Conservation (phyloP, 2,329 filamentous ascomycete species). For the Colletotrichum echinochloae region DNA sequence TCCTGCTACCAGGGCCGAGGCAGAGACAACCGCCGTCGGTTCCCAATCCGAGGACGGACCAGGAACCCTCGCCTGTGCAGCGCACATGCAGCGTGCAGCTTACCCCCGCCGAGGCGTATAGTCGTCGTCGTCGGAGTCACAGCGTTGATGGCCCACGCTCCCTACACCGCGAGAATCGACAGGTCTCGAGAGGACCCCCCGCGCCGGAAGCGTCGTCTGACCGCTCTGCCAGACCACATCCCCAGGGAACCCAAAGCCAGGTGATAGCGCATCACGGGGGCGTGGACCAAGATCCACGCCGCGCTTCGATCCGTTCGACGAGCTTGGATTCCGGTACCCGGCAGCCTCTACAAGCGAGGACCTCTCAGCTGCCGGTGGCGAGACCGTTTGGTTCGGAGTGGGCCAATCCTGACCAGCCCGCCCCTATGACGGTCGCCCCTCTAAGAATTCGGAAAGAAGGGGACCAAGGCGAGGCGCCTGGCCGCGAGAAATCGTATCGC, state of each 20-base stretch:
- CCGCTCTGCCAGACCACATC: not conserved
- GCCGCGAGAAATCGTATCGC: not conserved
- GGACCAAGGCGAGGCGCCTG: not conserved
- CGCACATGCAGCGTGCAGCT: slow-evolving; percentile 1
- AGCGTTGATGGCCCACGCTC: not conserved
- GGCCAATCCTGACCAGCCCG: not conserved
- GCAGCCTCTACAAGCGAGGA: not conserved
- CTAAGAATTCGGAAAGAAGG: not conserved
- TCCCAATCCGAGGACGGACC: not conserved
- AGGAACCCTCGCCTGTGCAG: not conserved
- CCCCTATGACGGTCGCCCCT: not conserved
- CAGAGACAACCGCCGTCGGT: not conserved
- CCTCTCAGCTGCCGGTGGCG: not conserved
- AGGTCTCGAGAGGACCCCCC: not conserved
- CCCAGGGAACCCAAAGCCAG: not conserved
- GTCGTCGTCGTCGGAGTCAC: not conserved
- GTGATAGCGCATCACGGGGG: not conserved
- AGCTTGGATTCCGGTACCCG: slow-evolving; percentile 6
- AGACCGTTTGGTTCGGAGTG: not conserved
- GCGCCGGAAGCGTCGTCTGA: not conserved
- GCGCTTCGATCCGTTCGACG: not conserved
- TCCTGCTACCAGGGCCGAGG: not conserved
- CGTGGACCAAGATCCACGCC: not conserved
- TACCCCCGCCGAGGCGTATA: not conserved
- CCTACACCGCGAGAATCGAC: slow-evolving; percentile 1